Evolutionary conservation across 225 moss, liverwort and hornwort species (phyloP).

Genomic region (Asterella californica): DNA sequence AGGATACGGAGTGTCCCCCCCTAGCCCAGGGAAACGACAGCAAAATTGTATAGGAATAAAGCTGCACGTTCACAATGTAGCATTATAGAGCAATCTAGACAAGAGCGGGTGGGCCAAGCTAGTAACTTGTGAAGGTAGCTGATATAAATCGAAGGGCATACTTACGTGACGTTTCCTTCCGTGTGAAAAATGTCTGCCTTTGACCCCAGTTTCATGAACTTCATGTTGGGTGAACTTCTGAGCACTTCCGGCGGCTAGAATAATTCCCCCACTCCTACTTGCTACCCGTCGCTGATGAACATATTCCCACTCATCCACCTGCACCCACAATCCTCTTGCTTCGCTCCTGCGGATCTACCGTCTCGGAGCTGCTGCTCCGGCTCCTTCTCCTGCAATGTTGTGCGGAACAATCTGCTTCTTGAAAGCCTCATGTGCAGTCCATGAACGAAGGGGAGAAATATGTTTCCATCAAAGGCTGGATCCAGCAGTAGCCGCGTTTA

Average conservation of each 20-base stretch:
- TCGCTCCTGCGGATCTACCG: neutral
- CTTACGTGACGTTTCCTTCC: constrained; percentile 62
- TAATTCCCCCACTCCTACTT: neutral
- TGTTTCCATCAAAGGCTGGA: neutral
- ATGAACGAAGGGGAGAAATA: neutral
- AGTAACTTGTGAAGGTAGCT: no score
- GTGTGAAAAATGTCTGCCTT: constrained; percentile 68
- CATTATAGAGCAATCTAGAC: no score
- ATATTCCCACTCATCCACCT: neutral
- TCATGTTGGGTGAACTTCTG: constrained; percentile 43
- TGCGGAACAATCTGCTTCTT: neutral
- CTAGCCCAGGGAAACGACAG: no score
- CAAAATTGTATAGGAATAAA: no score
- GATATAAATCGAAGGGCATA: neutral
- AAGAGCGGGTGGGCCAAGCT: no score
- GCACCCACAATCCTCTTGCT: neutral
- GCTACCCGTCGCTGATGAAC: constrained; percentile 3
- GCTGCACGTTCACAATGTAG: no score
- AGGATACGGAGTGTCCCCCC: no score
- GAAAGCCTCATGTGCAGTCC: neutral
- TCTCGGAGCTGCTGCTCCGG: no score
- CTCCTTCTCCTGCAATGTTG: neutral
- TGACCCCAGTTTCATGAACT: constrained; percentile 86
- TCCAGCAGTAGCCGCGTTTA: neutral
- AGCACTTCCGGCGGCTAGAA: neutral